Conservation (phyloP, 768 basidiomycete genomes). For the Suillus tomentosus region DNA sequence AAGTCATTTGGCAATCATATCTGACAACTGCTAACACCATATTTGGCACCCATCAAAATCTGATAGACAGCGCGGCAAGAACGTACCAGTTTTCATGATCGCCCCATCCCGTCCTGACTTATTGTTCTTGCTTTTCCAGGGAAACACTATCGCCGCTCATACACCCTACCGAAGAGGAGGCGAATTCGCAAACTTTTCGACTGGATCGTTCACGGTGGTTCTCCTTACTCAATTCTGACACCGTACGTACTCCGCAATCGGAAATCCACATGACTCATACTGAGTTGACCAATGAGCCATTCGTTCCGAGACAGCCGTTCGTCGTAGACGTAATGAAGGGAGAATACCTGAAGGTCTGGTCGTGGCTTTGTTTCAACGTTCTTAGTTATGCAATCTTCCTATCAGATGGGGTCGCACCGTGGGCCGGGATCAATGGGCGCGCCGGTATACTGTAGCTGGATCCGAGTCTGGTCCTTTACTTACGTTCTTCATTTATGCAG, state of each 20-base stretch:
- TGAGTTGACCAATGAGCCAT: background rate
- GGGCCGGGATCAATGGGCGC: background rate
- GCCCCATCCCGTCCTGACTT: background rate
- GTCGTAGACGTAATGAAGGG: background rate
- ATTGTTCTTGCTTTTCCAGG: background rate
- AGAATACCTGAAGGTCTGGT: background rate
- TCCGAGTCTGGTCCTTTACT: background rate
- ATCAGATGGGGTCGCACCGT: background rate
- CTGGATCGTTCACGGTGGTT: background rate
- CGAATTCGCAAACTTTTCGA: background rate
- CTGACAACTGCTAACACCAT: background rate
- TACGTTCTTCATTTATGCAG: background rate
- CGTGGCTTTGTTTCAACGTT: background rate
- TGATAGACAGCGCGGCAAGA: background rate
- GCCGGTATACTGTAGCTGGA: background rate
- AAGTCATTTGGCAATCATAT: background rate
- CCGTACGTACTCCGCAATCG: background rate
- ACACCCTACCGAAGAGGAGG: slow-evolving; percentile 1
- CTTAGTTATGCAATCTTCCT: background rate
- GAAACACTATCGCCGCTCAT: background rate
- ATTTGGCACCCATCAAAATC: background rate
- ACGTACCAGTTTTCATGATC: slow-evolving; percentile 1
- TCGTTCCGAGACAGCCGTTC: background rate
- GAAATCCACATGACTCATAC: background rate
- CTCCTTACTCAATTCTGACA: background rate